Conservation (phyloP, 306 rosid genomes). For the Notholithocarpus densiflorus region DNA sequence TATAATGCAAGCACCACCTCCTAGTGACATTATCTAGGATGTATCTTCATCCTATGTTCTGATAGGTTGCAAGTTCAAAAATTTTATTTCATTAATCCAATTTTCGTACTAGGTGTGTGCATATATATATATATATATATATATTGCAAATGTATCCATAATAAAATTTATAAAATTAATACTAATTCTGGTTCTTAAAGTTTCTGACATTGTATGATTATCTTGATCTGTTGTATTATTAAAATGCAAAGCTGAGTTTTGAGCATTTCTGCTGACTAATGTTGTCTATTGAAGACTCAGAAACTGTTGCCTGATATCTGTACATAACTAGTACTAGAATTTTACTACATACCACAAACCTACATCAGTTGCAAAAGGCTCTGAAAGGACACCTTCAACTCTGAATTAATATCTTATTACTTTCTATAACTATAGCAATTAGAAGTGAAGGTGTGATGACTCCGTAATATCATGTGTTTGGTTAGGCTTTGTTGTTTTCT, state of each 20-base stretch:
- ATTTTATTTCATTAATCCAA: neutral
- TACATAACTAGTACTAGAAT: neutral
- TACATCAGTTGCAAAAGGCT: too few relatives aligned
- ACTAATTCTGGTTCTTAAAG: neutral
- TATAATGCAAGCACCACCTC: neutral
- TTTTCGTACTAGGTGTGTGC: neutral
- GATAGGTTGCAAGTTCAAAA: neutral
- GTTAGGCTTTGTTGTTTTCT: too few relatives aligned
- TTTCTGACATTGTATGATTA: neutral
- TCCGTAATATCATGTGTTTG: too few relatives aligned
- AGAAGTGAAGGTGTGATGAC: too few relatives aligned
- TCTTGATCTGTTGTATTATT: neutral
- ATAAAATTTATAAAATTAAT: neutral
- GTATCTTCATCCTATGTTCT: neutral
- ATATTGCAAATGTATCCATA: neutral
- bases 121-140: too few relatives aligned
- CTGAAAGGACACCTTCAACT: too few relatives aligned
- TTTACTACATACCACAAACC: neutral
- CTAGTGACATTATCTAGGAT: neutral
- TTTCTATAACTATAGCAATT: too few relatives aligned
- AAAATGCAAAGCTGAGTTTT: neutral
- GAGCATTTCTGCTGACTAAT: neutral
- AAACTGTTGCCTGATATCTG: neutral
- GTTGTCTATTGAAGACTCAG: neutral
- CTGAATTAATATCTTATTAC: too few relatives aligned